phyloP scores from a whole-genome alignment of 2,329 filamentous ascomycete species.

The Pyricularia grisea region DNA sequence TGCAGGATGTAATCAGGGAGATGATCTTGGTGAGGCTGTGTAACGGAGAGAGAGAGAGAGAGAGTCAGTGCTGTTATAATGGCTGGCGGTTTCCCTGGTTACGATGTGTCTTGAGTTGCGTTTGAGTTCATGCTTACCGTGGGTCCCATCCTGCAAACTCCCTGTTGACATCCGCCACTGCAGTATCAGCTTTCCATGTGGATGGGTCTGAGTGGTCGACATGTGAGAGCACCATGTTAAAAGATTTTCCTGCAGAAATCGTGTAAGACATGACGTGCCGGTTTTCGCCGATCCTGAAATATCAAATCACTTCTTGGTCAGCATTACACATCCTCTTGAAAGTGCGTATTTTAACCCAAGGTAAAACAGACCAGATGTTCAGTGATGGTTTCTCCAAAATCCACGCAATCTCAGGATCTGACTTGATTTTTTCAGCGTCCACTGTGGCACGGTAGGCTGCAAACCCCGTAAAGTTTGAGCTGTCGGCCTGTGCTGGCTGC shows the following conservation, averaged over 20 bases:
- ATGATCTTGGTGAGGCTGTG: slow-evolving; percentile 24
- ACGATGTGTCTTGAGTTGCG: background rate
- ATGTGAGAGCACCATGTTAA: slow-evolving; percentile 37
- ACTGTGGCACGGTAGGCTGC: slow-evolving; percentile 31
- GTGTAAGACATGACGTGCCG: slow-evolving; percentile 35
- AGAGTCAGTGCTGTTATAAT: background rate
- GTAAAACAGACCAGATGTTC: slow-evolving; percentile 24
- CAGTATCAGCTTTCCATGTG: slow-evolving; percentile 16
- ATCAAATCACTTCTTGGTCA: background rate
- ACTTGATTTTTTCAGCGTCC: slow-evolving; percentile 24
- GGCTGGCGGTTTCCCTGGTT: background rate
- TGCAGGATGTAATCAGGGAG: slow-evolving; percentile 17
- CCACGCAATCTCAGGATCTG: slow-evolving; percentile 25
- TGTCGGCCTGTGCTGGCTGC: slow-evolving; percentile 9
- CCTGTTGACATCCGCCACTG: slow-evolving; percentile 21
- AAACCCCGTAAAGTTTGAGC: slow-evolving; percentile 22
- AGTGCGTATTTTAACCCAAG: background rate
- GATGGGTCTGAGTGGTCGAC: slow-evolving; percentile 23
- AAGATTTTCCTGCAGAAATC: slow-evolving; percentile 29
- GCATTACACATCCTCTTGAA: background rate
- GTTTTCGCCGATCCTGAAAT: slow-evolving; percentile 27
- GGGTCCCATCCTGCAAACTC: slow-evolving; percentile 24
- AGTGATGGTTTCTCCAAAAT: slow-evolving; percentile 26
- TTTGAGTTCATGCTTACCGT: slow-evolving; percentile 12
- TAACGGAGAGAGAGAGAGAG: no score